A percentile compares a stretch with the other conserved stretches of the same genome.
These are phyloP conservation scores for Craterostigma plantagineum DNA, from an alignment of 257 asterid species.

Conservation along the genomic window DNA sequence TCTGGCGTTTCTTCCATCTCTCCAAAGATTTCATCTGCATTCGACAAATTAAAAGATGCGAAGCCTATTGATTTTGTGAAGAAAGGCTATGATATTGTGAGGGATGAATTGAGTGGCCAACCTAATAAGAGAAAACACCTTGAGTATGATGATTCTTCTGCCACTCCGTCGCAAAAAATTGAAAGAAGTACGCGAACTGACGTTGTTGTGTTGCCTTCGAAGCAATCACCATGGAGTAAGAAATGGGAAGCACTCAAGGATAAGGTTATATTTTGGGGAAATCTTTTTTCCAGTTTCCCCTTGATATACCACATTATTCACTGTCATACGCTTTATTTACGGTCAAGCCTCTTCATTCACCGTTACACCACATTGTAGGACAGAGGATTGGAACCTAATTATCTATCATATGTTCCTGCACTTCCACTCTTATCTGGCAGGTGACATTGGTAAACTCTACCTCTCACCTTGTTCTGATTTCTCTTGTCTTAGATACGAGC, in stretches of 20 bases:
- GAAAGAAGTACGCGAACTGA: slow-evolving; percentile 73
- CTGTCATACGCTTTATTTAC: too few species aligned
- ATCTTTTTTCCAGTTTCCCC: background rate
- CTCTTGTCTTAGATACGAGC: slow-evolving; percentile 55
- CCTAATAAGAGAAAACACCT: slow-evolving; percentile 68
- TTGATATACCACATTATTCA: too few species aligned
- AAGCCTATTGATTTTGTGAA: slow-evolving; percentile 66
- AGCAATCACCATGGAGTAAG: slow-evolving; percentile 62
- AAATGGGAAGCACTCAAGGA: slow-evolving; percentile 71
- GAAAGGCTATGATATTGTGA: slow-evolving; percentile 57
- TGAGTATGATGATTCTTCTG: slow-evolving; percentile 33
- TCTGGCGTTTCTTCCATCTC: slow-evolving; percentile 39
- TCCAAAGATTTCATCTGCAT: slow-evolving; percentile 44
- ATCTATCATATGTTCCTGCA: too few species aligned
- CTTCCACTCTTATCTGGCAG: too few species aligned
- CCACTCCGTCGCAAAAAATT: slow-evolving; percentile 28
- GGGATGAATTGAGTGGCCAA: slow-evolving; percentile 75
- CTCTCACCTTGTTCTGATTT: slow-evolving; percentile 5
- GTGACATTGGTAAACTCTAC: slow-evolving; percentile 2
- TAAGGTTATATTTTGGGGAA: slow-evolving; percentile 29
- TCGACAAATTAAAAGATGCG: slow-evolving; percentile 60
- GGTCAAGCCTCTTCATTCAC: too few species aligned
- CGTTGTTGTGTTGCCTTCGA: slow-evolving; percentile 50
- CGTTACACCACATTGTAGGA: background rate
- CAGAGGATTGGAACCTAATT: too few species aligned